Evolutionary conservation across 192 early-diverging fungal species (phyloP).

Genomic region (Backusella circina): DNA sequence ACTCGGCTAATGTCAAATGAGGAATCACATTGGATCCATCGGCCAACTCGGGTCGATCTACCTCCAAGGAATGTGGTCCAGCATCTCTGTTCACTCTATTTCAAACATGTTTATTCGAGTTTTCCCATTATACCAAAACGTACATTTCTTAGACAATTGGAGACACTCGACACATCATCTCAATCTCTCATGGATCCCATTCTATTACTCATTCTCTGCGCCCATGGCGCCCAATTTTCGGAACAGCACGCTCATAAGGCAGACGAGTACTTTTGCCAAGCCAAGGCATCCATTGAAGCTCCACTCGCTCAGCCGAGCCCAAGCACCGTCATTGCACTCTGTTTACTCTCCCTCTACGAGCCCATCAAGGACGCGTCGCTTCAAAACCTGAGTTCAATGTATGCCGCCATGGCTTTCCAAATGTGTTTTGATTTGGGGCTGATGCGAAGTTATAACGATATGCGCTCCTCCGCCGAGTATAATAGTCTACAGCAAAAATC

Average conservation of each 20-base stretch:
- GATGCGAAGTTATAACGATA: slow-evolving; percentile 9
- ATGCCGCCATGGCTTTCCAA: slow-evolving; percentile 23
- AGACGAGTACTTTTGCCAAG: slow-evolving; percentile 25
- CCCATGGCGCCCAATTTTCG: slow-evolving; percentile 22
- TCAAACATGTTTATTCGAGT: slow-evolving; percentile 17
- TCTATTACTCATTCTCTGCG: slow-evolving; percentile 28
- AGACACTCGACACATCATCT: neutral
- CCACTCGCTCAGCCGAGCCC: slow-evolving; percentile 17
- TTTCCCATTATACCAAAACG: slow-evolving; percentile 30
- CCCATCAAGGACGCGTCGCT: neutral
- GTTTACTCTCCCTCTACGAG: slow-evolving; percentile 22
- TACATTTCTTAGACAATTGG: slow-evolving; percentile 22
- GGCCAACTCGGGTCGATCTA: neutral
- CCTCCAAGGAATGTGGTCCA: slow-evolving; percentile 21
- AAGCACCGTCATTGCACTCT: slow-evolving; percentile 25
- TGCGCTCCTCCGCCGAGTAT: neutral
- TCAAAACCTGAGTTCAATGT: slow-evolving; percentile 6
- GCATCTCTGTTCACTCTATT: slow-evolving; percentile 23
- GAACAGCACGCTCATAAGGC: neutral
- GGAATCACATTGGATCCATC: neutral
- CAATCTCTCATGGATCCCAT: slow-evolving; percentile 23
- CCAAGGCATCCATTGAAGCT: slow-evolving; percentile 21
- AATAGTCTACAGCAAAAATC: neutral
- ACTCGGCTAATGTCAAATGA: neutral
- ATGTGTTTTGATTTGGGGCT: slow-evolving; percentile 23